Base-by-base conservation (phyloP, 305 asterid genomes). In the Fraxinus platypoda region DNA sequence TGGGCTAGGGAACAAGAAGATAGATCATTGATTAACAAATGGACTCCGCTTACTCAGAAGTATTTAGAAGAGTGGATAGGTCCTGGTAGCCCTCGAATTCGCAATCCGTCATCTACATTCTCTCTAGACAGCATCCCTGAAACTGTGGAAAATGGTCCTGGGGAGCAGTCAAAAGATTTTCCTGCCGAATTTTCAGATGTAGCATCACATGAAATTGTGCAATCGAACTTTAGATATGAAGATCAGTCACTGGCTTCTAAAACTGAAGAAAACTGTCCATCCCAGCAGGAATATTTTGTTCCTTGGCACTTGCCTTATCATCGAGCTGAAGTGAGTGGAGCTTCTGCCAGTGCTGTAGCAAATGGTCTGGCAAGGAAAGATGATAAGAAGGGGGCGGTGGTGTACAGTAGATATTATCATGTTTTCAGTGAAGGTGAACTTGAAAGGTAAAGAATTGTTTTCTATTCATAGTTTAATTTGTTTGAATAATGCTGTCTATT, bases 291-390 rank as follows among this genome's bases (percentile, higher is more conserved):
- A 78, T 95, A 84, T 83, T 94, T 95, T 41, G 98, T 95, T 66
- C 99, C 99, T 4, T 95, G 99, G 99, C 98, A 95, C 84, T 93
- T 95, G 64, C 98, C 99, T 78, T 95, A 95, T 87, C 97, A 95
- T 87, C 91, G 95, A 49, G 99, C 94, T 34, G 99, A 95, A 91
- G 93, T 95, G 7, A 89, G 94, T 80, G 99, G 98, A 71, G 97
- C 92, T 74, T 94, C 99, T 49, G 93, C 90, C 11, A 81, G 68
- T 87, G 97, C 99, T 84, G 87, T 95, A 49, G 97, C 94, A 26
- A 88, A 85, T 84, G 97, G 99, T 26, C 86, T 92, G 52, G 97
- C 99, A 8, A 92, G 94, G 92, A 95, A 94, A 88, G 99, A 95
- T 83, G 98, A 95, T 83, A 92, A 89, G 87, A 95, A 94, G 92